Percentiles rank a stretch among this genome's conserved stretches.
These are phyloP conservation scores for Rhinocladiella similis DNA, from an alignment of 2,329 filamentous ascomycete species.

Conservation along the genomic window DNA sequence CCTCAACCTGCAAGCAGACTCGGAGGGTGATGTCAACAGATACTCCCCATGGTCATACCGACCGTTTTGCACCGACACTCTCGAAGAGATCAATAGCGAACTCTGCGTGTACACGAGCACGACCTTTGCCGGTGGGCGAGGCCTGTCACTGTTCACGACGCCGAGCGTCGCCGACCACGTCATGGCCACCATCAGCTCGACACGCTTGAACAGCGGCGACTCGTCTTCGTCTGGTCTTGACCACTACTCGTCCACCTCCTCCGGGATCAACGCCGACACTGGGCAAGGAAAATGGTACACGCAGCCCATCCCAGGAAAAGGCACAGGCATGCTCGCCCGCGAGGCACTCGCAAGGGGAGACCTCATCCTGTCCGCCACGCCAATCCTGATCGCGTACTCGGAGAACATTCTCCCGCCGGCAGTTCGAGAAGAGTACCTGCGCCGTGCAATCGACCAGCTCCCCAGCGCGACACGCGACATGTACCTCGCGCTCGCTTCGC, in stretches of 20 bases:
- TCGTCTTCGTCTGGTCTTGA: too few species aligned
- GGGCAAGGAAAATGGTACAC: constrained; percentile 17
- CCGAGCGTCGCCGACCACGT: constrained; percentile 4
- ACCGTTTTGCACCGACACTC: constrained; percentile 11
- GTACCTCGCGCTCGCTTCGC: constrained; percentile 1
- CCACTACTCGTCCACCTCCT: too few species aligned
- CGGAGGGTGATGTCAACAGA: not conserved
- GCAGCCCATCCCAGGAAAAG: constrained; percentile 5
- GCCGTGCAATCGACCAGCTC: constrained; percentile 13
- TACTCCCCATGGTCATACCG: constrained; percentile 13
- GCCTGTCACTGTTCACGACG: constrained; percentile 22
- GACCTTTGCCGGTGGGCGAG: constrained; percentile 7
- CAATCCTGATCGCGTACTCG: constrained; percentile 18
- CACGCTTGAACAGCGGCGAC: not conserved
- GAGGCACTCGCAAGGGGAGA: constrained; percentile 4
- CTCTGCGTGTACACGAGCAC: constrained; percentile 19
- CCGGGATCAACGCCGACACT: not conserved
- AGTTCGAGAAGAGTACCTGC: constrained; percentile 17
- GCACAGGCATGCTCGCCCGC: constrained; percentile 17
- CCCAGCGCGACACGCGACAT: constrained; percentile 5
- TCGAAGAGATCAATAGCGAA: constrained; percentile 10
- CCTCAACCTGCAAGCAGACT: constrained; percentile 4
- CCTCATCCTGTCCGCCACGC: constrained; percentile 13
- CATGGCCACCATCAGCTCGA: not conserved
- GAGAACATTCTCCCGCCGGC: constrained; percentile 3